phyloP scores from a whole-genome alignment of 2,329 filamentous ascomycete genomes.

The Calonectria pseudoreteaudii region DNA sequence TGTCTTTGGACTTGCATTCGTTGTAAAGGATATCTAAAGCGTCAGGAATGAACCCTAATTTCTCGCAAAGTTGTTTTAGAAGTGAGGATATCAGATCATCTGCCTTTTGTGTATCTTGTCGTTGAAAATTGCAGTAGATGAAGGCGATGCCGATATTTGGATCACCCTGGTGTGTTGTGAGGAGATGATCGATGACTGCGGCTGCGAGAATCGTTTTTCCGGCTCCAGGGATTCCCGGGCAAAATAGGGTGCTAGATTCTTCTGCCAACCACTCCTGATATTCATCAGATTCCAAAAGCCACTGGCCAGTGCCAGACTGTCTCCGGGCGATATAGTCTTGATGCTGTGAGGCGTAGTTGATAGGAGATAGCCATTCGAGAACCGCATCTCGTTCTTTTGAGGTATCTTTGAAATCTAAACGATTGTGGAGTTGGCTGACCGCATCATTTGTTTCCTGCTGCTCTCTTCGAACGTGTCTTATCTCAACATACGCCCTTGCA shows the following conservation, averaged over 20 bases:
- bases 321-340: background rate
- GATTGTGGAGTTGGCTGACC: background rate
- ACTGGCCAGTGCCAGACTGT: conserved; percentile 2
- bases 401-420: background rate
- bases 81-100: background rate
- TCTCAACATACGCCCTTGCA: background rate
- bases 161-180: background rate
- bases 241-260: background rate
- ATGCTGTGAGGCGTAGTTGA: background rate
- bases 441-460: background rate
- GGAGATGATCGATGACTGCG: conserved; percentile 3
- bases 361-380: conserved; percentile 7
- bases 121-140: conserved; percentile 15
- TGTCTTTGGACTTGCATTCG: background rate
- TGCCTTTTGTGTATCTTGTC: conserved; percentile 6
- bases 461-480: background rate
- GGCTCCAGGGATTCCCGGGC: conserved; percentile 9
- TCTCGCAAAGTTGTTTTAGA: background rate
- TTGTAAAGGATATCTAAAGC: background rate
- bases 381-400: background rate
- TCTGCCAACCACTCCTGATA: background rate
- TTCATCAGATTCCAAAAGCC: conserved; percentile 9
- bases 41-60: background rate
- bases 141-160: conserved; percentile 1
- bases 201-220: conserved; percentile 14